These are phyloP conservation scores for Colletotrichum sp. DNA, from an alignment of 2,329 filamentous ascomycete genomes.

Conservation along the genomic window DNA sequence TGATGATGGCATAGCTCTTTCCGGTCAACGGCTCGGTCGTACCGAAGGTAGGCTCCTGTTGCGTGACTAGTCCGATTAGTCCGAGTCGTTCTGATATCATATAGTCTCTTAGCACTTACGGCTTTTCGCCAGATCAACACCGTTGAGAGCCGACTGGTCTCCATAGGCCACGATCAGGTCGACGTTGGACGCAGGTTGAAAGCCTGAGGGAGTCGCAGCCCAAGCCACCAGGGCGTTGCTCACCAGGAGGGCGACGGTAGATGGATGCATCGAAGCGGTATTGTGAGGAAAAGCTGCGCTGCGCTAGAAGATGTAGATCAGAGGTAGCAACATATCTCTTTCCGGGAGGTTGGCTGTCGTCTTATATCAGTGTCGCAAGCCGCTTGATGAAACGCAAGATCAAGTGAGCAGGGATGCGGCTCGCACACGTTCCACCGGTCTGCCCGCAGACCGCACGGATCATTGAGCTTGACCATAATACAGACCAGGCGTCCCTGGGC, in stretches of 20 bases:
- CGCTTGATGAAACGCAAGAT: background rate
- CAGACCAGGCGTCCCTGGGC: background rate
- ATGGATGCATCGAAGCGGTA: background rate
- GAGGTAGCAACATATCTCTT: too few relatives aligned
- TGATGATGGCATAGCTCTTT: constrained; percentile 41
- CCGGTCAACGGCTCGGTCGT: constrained; percentile 10
- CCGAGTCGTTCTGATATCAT: background rate
- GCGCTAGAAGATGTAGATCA: background rate
- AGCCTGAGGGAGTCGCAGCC: constrained; percentile 45
- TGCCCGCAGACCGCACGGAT: background rate
- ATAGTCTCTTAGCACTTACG: constrained; percentile 28
- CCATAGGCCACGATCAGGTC: constrained; percentile 44
- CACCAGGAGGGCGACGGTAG: background rate
- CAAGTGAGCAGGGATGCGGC: background rate
- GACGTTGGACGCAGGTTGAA: constrained; percentile 40
- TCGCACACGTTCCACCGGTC: background rate
- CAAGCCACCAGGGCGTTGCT: constrained; percentile 25
- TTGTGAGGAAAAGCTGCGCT: background rate
- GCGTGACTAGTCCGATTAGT: background rate
- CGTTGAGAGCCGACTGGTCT: constrained; percentile 37
- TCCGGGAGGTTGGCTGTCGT: background rate
- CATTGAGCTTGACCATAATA: background rate
- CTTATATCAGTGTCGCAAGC: background rate
- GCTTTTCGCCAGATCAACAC: constrained; percentile 39
- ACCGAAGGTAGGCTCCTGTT: constrained; percentile 4